A percentile compares a stretch with the other conserved stretches of the same genome.
Evolutionary conservation across 805 yeast species (phyloP).

Genomic region (Blastobotrys chiropterorum): DNA sequence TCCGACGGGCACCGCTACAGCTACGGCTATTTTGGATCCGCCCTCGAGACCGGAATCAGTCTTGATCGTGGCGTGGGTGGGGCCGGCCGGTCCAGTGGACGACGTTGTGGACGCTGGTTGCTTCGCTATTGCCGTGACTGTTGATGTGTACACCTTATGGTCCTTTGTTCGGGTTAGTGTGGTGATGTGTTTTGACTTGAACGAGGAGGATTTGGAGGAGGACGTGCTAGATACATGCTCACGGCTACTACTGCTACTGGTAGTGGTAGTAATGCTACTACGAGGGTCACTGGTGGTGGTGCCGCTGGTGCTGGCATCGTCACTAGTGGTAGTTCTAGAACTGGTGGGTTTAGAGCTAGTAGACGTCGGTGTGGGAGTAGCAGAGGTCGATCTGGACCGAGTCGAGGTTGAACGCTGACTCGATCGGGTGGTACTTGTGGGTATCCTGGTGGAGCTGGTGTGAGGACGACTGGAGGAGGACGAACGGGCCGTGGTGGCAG

Average conservation of each 20-base stretch:
- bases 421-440: neutral
- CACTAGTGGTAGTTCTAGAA: neutral
- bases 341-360: neutral
- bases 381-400: neutral
- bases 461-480: neutral
- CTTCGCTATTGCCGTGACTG: neutral
- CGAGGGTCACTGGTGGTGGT: neutral
- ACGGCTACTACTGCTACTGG: neutral
- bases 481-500: neutral
- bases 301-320: neutral
- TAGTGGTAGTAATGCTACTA: neutral
- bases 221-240: too few relatives aligned
- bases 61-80: neutral
- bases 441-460: neutral
- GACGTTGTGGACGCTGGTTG: neutral
- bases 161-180: neutral
- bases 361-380: neutral
- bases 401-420: too few relatives aligned
- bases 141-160: neutral
- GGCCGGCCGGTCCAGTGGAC: neutral
- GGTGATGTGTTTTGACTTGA: neutral
- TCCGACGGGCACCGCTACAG: slow-evolving; percentile 5
- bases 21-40: slow-evolving; percentile 5
- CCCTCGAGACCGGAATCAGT: slow-evolving; percentile 1
- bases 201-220: neutral